Evolutionary conservation across 192 early-diverging fungal genomes (phyloP).

Genomic region (Backusella australiensis): DNA sequence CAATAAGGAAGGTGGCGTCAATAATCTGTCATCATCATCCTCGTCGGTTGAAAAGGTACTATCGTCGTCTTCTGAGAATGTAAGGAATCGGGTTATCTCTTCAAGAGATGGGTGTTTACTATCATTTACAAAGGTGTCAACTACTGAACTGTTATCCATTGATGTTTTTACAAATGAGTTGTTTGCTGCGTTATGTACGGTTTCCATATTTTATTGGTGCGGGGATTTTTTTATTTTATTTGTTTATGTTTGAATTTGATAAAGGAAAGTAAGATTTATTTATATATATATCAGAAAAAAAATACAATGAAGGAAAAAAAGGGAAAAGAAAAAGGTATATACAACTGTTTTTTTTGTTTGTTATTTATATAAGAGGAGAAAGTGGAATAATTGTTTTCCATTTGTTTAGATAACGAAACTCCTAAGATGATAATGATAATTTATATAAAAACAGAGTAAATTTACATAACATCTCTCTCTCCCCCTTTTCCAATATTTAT

Average conservation of each 20-base stretch:
- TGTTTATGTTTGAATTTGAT: too few species aligned
- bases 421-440: background rate
- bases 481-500: background rate
- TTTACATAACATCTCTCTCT: background rate
- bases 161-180: slow-evolving; percentile 2
- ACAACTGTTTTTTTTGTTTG: background rate
- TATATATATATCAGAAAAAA: background rate
- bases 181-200: background rate
- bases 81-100: background rate
- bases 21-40: slow-evolving; percentile 8
- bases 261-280: background rate
- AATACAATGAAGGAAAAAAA: background rate
- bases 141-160: background rate
- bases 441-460: background rate
- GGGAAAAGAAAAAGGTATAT: background rate
- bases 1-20: slow-evolving; percentile 5
- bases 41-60: slow-evolving; percentile 9
- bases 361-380: background rate
- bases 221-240: too few species aligned
- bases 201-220: background rate
- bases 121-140: background rate
- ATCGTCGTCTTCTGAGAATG: slow-evolving; percentile 5
- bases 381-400: background rate
- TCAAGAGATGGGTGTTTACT: background rate
- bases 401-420: background rate